Evolutionary conservation across 2,329 filamentous ascomycete species (phyloP).

Genomic region (Hortaea sp.): DNA sequence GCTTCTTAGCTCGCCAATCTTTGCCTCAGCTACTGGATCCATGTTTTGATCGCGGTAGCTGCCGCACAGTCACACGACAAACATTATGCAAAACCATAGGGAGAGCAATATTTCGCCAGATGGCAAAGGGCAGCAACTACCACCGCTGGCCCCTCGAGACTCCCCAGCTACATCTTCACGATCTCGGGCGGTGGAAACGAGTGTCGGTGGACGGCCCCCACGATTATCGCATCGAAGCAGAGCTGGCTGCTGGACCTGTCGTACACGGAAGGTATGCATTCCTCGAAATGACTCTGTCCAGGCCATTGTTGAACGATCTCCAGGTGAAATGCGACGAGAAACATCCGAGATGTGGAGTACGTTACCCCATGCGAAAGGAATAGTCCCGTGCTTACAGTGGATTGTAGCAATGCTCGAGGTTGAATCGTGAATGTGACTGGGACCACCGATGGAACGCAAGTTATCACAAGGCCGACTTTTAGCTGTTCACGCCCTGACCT

Average conservation of each 20-base stretch:
- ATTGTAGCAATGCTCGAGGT: constrained; percentile 40
- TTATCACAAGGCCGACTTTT: constrained; percentile 26
- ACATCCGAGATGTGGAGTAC: constrained; percentile 44
- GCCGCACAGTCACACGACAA: neutral
- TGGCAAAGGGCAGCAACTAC: constrained; percentile 20
- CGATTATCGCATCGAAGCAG: constrained; percentile 44
- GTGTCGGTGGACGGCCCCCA: constrained; percentile 17
- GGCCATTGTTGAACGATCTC: constrained; percentile 5
- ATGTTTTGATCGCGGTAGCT: constrained; percentile 1
- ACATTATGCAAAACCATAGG: no score
- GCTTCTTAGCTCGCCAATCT: constrained; percentile 2
- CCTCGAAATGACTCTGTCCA: neutral
- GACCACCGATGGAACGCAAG: constrained; percentile 36
- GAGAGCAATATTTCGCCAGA: no score
- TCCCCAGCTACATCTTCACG: constrained; percentile 14
- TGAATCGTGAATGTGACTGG: constrained; percentile 50
- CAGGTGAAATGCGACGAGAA: constrained; percentile 48
- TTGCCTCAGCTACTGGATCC: neutral
- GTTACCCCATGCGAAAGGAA: constrained; percentile 8
- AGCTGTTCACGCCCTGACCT: neutral
- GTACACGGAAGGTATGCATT: constrained; percentile 23
- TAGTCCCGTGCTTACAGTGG: neutral
- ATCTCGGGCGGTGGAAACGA: constrained; percentile 6
- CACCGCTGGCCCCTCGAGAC: constrained; percentile 21
- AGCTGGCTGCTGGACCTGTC: constrained; percentile 41